phyloP scores from a whole-genome alignment of 352 stramenopile genomes.

The Pythium volutum region DNA sequence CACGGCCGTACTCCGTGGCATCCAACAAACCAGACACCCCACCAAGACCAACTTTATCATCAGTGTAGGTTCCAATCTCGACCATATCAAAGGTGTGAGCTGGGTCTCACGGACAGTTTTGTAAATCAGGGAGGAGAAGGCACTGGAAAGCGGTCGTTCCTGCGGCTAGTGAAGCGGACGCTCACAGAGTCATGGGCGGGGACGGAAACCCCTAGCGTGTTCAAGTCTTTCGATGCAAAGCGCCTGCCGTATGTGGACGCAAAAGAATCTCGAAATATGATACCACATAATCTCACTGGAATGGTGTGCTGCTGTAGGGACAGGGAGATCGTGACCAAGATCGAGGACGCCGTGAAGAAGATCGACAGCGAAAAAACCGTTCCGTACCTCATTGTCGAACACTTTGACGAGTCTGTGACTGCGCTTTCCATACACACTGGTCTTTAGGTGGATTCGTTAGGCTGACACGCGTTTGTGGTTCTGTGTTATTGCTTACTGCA shows the following conservation, averaged over 20 bases:
- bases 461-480: neutral
- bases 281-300: too few species aligned
- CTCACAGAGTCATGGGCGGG: conserved; percentile 14
- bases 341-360: conserved; percentile 28
- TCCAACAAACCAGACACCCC: conserved; percentile 12
- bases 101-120: too few species aligned
- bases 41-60: conserved; percentile 62
- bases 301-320: conserved; percentile 27
- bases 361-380: conserved; percentile 27
- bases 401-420: conserved; percentile 48
- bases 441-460: neutral
- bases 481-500: conserved; percentile 12
- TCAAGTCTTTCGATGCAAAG: conserved; percentile 42
- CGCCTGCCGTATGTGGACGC: conserved; percentile 28
- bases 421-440: neutral
- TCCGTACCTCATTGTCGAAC: conserved; percentile 51
- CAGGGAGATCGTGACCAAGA: conserved; percentile 37
- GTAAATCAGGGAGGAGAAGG: conserved; percentile 38
- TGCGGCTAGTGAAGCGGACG: conserved; percentile 36
- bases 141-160: conserved; percentile 51
- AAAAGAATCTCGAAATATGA: neutral
- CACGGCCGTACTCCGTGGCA: conserved; percentile 23
- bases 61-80: conserved; percentile 30
- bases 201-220: conserved; percentile 19
- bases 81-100: too few species aligned